Evolutionary conservation across 306 rosid genomes (phyloP).

Genomic region (Vigna nakashimae): DNA sequence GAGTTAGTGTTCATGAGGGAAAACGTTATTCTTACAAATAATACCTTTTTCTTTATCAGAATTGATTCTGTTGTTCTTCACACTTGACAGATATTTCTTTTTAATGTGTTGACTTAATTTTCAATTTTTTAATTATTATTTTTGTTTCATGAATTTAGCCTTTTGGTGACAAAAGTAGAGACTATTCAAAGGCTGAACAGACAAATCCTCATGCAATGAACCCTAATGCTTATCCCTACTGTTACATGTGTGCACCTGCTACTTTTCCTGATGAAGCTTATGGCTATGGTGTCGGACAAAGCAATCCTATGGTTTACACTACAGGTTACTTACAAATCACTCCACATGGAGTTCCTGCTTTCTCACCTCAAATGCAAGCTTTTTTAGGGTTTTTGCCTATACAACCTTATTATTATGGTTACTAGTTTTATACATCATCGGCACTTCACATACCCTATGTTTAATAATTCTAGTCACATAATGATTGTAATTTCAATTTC

Average conservation of each 20-base stretch:
- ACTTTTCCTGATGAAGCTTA: conserved; percentile 56
- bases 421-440: neutral
- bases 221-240: conserved; percentile 36
- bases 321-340: conserved; percentile 40
- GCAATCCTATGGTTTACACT: conserved; percentile 47
- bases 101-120: neutral
- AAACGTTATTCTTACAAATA: conserved; percentile 56
- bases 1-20: conserved; percentile 66
- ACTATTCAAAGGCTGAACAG: conserved; percentile 41
- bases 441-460: neutral
- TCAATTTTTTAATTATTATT: neutral
- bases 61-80: neutral
- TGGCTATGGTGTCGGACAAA: conserved; percentile 50
- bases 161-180: conserved; percentile 75
- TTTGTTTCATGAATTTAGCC: conserved; percentile 49
- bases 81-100: neutral
- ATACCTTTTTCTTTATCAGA: conserved; percentile 58
- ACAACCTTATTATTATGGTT: conserved; percentile 1
- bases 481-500: neutral
- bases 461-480: neutral
- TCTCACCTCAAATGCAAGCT: conserved; percentile 45
- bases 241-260: conserved; percentile 53
- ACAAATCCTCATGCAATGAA: conserved; percentile 50
- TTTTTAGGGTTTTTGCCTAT: neutral
- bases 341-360: conserved; percentile 47